These are phyloP conservation scores for Boeremia exigua DNA, from an alignment of 2,329 filamentous ascomycete species.

Conservation along the genomic window DNA sequence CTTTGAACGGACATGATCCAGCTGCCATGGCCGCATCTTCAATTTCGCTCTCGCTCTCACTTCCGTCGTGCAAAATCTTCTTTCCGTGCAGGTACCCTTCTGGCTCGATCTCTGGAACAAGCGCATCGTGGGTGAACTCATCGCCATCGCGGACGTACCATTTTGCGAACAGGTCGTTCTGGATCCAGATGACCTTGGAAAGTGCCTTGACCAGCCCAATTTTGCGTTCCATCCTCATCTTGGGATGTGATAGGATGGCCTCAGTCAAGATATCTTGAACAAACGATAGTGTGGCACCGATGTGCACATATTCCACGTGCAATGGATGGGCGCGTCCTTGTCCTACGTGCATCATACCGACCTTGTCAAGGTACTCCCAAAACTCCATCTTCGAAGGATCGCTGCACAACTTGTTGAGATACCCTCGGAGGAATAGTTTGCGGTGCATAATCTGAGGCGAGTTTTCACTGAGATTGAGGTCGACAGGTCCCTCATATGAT, in stretches of 20 bases:
- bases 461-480: slow-evolving; percentile 68
- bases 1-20: slow-evolving; percentile 41
- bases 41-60: slow-evolving; percentile 39
- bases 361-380: slow-evolving; percentile 85
- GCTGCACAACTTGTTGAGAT: slow-evolving; percentile 75
- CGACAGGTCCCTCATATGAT: slow-evolving; percentile 70
- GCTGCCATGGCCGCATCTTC: slow-evolving; percentile 30
- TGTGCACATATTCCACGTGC: slow-evolving; percentile 81
- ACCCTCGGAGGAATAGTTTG: slow-evolving; percentile 79
- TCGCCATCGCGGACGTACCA: slow-evolving; percentile 76
- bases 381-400: slow-evolving; percentile 78
- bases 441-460: slow-evolving; percentile 77
- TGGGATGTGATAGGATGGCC: slow-evolving; percentile 74
- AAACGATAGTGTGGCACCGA: slow-evolving; percentile 73
- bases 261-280: slow-evolving; percentile 80
- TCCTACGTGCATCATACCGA: slow-evolving; percentile 85
- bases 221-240: slow-evolving; percentile 70
- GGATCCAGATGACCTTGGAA: slow-evolving; percentile 84
- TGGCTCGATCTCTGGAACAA: slow-evolving; percentile 46
- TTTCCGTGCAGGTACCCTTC: slow-evolving; percentile 48
- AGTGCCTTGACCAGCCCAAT: slow-evolving; percentile 76
- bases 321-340: slow-evolving; percentile 73
- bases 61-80: slow-evolving; percentile 38
- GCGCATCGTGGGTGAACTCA: slow-evolving; percentile 59
- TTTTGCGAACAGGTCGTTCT: slow-evolving; percentile 85